Base-by-base conservation (phyloP, 2,329 filamentous ascomycete genomes). In the Botrytis galanthina region DNA sequence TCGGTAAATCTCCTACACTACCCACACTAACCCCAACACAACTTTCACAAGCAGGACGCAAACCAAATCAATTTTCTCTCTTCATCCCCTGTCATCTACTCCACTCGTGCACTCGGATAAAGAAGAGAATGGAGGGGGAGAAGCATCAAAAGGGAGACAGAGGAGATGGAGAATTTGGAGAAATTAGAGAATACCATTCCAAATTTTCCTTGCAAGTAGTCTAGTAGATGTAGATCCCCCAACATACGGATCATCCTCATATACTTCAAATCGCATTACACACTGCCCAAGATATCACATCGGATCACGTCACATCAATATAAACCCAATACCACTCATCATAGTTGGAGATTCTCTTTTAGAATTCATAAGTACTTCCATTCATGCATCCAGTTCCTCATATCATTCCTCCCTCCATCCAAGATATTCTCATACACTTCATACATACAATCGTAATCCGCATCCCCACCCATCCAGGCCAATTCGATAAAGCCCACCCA, bases 381-480 rank as follows among this genome's bases (percentile, higher is more conserved):
- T 54, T 35, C 26, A 42, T 57, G 20, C 51, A 29, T 54, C n/a
- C n/a, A 54, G 14, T 68, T 54, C 18, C 66, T 68, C 66, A 32
- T 68, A 66, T 66, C 35, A 68, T 68, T 42, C n/a, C n/a, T 26
- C 61, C 26, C 39, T 8, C 61, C 26, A 29, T 42, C 46, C 66
- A n/a, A 57, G 48, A 20, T 37, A 67, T n/a, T 67, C 46, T 68
- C 64, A 22, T 68, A 54, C 64, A 51, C 16, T 54, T 68, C 48
- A 68, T 68, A 32, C 48, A 68, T 57, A 57, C 48, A 68, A 29
- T 39, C 66, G 12, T 68, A 18, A 57, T 29, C 51, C n/a, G n/a
- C 51, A 51, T 16, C 66, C 35, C 61, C 26, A 14, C 10, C 37
- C 66, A 68, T n/a, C 66, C 66, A 57, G 48, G 20, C 22, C 35